Evolutionary conservation across 2,329 filamentous ascomycete species (phyloP), one percentile per base, ranked within the genome.

Genomic region (Paracoccidioides lutzii): DNA sequence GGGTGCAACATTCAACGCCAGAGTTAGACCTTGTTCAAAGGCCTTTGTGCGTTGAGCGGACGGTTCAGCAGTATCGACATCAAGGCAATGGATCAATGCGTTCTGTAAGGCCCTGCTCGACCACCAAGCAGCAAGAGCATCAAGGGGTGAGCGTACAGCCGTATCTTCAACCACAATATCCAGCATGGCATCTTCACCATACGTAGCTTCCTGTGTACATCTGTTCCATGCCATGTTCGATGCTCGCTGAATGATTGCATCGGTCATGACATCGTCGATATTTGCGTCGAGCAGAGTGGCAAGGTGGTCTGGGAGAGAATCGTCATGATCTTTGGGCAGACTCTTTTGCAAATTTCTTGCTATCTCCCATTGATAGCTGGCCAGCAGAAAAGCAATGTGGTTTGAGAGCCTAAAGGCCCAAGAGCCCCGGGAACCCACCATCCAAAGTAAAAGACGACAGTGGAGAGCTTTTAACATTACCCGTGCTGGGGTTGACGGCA

Each of bases 391-490:
- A 33, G 88, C 89, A 58, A 90, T 72, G 15, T 81, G 74, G 61
- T 90, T 84, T 57, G 85, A 81, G 52, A 82, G 72, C 30, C 76
- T 78, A 61, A 82, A 81, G n/a, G 77, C 76, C 59, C 84, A 79
- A 52, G 87, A 79, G 6, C 81, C 82, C 35, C 80, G 77, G 60
- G 84, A 81, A 41, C 85, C 83, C 48, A 81, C 75, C 62, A 89
- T 85, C 87, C 88, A 95, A 42, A 95, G 78, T 38, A 96, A 78
- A 46, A 96, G 81, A n/a, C 90, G 87, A 58, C 94, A 85, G 66
- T 97, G 91, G 41, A 97, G 76, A 1, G 91, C 88, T 70, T 95
- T 94, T 56, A 95, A 80, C 88, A 96, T 95, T 55, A 95, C 78
- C 45, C 89, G 81, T 50, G 81, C 78, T 0, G 91, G 89, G 0